Base-by-base conservation (phyloP, 108 stramenopile species). In the Nitzschia inconspicua region DNA sequence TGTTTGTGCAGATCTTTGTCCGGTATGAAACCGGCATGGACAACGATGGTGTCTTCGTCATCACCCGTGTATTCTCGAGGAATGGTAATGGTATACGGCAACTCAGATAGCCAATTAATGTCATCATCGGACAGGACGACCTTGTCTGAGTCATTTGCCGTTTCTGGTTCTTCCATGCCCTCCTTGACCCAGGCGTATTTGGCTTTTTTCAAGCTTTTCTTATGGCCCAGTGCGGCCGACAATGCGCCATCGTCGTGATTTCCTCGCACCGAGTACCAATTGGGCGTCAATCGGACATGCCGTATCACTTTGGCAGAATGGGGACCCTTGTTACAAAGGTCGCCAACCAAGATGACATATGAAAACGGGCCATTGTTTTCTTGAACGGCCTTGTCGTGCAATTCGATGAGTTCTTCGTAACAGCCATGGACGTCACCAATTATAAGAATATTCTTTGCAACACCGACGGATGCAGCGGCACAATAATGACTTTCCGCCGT, bases 271-370 rank as follows among this genome's bases (percentile, higher is more conserved):
- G 83, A 50, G 27, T 64, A 80, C 78, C 86, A 86, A 26, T 71
- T 56, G 2, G 65, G 77, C 46, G 70, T 66, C 3, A 44, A 57
- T 43, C 72, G 78, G 20, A 76, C 74, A 46, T 76, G 76, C 41
- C 73, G 75, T 48, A 96, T 60, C 3, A 89, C 87, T 20, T 78
- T 61, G 4, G 84, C 78, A 11, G 89, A 93, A 14, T 73, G 26
- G 14, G 92, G 92, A 1, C 93, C 95, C 72, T 96, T 96, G 66
- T 95, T 96, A 57, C 84, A 84, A 56, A 96, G 77, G 68, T 96
- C 95, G 32, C 95, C 95, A 14, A 93, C 93, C 11, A 93, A 72
- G 24, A 96, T 66, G 3, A 96, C 76, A 30, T 72, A 68, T 23
- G 34, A 13, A 68, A 89, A 89, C 24, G 57, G 66, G 1, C 57